Percentiles rank a stretch among this genome's conserved stretches.
These are phyloP conservation scores for Gamsiella multidivaricata DNA, from an alignment of 192 early-diverging fungal genomes.

Conservation along the genomic window DNA sequence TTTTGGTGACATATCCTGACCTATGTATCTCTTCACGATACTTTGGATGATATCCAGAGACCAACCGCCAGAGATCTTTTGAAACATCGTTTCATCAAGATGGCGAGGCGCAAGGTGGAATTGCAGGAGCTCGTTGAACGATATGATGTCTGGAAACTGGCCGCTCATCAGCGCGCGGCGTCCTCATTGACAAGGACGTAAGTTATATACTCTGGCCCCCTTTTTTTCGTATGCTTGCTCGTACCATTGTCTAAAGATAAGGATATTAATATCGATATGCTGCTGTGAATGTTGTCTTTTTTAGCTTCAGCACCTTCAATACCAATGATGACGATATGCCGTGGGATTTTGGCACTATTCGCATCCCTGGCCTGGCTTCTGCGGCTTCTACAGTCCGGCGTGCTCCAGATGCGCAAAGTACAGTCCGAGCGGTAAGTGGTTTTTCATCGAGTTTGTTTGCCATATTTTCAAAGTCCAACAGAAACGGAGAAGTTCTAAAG, in stretches of 20 bases:
- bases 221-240: neutral
- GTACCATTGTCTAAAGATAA: too few species aligned
- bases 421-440: conserved; percentile 25
- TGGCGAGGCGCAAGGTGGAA: conserved; percentile 81
- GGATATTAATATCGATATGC: too few species aligned
- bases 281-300: too few species aligned
- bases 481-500: too few species aligned
- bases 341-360: conserved; percentile 51
- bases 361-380: conserved; percentile 31
- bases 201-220: neutral
- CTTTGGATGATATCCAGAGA: too few species aligned
- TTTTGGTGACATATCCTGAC: too few species aligned
- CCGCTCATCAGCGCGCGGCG: conserved; percentile 51
- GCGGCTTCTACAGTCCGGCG: conserved; percentile 27
- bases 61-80: conserved; percentile 91
- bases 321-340: conserved; percentile 49
- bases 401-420: conserved; percentile 12
- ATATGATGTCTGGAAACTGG: conserved; percentile 81
- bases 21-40: too few species aligned
- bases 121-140: conserved; percentile 87
- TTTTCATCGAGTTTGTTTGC: neutral
- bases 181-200: conserved; percentile 51
- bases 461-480: too few species aligned
- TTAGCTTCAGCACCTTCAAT: conserved; percentile 53
- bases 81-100: conserved; percentile 90